phyloP scores from a whole-genome alignment of 176 grass and related monocot genomes.

The Canna indica region DNA sequence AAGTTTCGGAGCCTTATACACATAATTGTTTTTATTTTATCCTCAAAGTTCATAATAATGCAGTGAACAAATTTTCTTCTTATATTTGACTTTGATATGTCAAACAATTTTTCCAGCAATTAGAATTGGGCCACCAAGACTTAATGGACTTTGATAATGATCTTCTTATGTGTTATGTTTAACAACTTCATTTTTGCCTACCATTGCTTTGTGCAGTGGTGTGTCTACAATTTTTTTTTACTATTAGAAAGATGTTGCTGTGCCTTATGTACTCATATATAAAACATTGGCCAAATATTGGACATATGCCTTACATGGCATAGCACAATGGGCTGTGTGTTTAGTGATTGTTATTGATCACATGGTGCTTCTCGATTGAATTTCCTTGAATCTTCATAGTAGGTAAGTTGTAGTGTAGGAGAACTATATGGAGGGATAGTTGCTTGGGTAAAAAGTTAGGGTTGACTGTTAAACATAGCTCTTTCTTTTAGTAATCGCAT shows the following conservation, averaged over 20 bases:
- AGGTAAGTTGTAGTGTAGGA: too few relatives aligned
- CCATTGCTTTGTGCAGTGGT: too few relatives aligned
- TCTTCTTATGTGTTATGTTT: not conserved
- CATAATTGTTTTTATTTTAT: too few relatives aligned
- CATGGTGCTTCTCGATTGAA: too few relatives aligned
- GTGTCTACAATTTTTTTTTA: not conserved
- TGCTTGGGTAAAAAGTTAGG: too few relatives aligned
- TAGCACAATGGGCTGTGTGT: not conserved
- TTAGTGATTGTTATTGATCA: too few relatives aligned
- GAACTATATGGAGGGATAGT: too few relatives aligned
- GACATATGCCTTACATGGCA: not conserved
- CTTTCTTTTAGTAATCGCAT: too few relatives aligned
- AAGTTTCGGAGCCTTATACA: constrained; percentile 17
- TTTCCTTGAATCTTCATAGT: too few relatives aligned
- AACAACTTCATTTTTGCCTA: too few relatives aligned
- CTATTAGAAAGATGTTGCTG: not conserved
- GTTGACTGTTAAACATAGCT: too few relatives aligned
- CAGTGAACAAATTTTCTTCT: constrained; percentile 7
- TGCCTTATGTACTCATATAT: not conserved
- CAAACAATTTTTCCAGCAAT: not conserved
- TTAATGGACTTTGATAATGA: not conserved
- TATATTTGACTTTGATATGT: not conserved
- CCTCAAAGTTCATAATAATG: not conserved
- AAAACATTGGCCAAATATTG: not conserved
- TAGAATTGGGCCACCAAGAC: not conserved